Evolutionary conservation across 2,329 filamentous ascomycete species (phyloP).

Genomic region (Tolypocladium paradoxum): DNA sequence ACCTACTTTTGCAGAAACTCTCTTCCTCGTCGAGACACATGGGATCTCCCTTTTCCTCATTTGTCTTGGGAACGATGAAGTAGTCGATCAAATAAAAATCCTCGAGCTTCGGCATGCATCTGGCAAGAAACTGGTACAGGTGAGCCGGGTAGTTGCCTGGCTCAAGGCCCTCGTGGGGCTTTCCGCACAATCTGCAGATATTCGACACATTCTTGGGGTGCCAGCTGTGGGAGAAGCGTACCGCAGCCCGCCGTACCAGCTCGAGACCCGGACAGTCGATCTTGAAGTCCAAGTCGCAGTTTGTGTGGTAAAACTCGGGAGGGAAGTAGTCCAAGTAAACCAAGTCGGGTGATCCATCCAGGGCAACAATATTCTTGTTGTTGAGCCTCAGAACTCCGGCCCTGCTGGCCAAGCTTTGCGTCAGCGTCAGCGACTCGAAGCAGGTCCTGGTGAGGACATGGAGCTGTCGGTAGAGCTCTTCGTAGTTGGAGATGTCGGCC

Average conservation of each 20-base stretch:
- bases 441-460: slow-evolving; percentile 15
- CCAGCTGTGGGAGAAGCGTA: slow-evolving; percentile 33
- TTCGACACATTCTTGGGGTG: slow-evolving; percentile 13
- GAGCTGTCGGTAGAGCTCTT: slow-evolving; percentile 16
- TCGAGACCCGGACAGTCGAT: slow-evolving; percentile 18
- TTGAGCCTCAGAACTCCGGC: slow-evolving; percentile 13
- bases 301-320: slow-evolving; percentile 13
- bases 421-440: slow-evolving; percentile 13
- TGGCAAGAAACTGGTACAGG: slow-evolving; percentile 31
- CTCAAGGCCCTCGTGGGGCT: slow-evolving; percentile 14
- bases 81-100: slow-evolving; percentile 35
- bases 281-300: slow-evolving; percentile 14
- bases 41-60: neutral
- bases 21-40: neutral
- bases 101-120: slow-evolving; percentile 29
- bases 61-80: slow-evolving; percentile 21
- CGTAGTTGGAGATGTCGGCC: slow-evolving; percentile 23
- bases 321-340: slow-evolving; percentile 25
- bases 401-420: slow-evolving; percentile 9
- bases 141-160: slow-evolving; percentile 25
- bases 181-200: slow-evolving; percentile 23
- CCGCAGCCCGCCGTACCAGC: slow-evolving; percentile 26
- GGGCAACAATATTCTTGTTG: slow-evolving; percentile 16
- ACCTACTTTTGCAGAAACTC: neutral
- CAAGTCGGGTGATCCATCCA: slow-evolving; percentile 18